Evolutionary conservation across 1,139 yeast genomes (phyloP).

Genomic region (Candida albicans): DNA sequence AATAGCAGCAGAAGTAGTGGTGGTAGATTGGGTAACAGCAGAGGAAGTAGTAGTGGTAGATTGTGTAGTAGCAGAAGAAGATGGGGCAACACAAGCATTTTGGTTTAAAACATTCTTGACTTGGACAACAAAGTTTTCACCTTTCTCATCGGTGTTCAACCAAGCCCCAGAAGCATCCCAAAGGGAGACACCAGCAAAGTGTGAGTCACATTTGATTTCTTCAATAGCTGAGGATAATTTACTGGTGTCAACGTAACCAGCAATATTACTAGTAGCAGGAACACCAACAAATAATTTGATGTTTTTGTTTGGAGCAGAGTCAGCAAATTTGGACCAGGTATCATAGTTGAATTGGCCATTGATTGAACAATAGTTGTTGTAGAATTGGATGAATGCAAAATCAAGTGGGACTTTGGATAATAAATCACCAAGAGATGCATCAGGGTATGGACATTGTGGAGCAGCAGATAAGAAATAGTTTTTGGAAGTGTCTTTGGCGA

Average conservation of each 20-base stretch:
- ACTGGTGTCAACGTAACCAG: constrained; percentile 14
- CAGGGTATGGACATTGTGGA: constrained; percentile 94
- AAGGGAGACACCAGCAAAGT: constrained; percentile 81
- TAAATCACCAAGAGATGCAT: constrained; percentile 72
- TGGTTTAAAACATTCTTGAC: constrained; percentile 14
- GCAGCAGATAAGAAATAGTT: constrained; percentile 82
- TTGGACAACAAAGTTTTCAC: constrained; percentile 16
- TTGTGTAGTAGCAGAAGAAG: constrained; percentile 14
- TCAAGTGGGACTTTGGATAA: constrained; percentile 66
- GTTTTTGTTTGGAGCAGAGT: constrained; percentile 26
- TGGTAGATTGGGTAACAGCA: constrained; percentile 1
- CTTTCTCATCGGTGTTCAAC: constrained; percentile 40
- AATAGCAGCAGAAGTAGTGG: constrained; percentile 2
- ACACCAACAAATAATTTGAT: constrained; percentile 30
- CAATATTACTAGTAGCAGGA: constrained; percentile 13
- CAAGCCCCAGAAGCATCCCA: constrained; percentile 95
- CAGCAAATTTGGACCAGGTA: constrained; percentile 76
- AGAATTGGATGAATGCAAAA: constrained; percentile 88
- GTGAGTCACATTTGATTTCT: constrained; percentile 38
- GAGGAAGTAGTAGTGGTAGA: constrained; percentile 8
- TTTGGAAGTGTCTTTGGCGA: constrained; percentile 52
- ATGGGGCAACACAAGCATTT: constrained; percentile 12
- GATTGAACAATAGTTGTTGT: constrained; percentile 80
- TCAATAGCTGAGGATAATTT: constrained; percentile 22
- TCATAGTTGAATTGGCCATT: constrained; percentile 71